phyloP scores from a whole-genome alignment of 345 rosid species.

The Boechera stricta region DNA sequence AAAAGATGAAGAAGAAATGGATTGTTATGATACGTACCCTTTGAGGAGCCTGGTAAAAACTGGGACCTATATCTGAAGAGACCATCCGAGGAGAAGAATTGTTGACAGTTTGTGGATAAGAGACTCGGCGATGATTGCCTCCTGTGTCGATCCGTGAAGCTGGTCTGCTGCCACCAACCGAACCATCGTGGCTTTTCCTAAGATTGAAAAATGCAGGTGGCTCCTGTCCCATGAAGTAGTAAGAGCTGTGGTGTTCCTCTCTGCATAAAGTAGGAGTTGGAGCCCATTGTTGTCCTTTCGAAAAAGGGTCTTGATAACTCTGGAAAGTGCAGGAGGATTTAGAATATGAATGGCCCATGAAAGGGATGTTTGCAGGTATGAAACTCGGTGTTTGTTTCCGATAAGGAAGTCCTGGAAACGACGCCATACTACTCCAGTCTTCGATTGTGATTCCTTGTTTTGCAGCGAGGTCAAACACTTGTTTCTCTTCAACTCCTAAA shows the following conservation, averaged over 20 bases:
- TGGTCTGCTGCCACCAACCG: conserved; percentile 53
- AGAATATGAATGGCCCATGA: conserved; percentile 54
- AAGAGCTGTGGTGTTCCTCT: conserved; percentile 75
- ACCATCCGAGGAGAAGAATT: conserved; percentile 50
- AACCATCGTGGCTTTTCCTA: conserved; percentile 54
- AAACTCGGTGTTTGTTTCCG: conserved; percentile 53
- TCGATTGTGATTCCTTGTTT: conserved; percentile 84
- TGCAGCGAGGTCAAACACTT: conserved; percentile 71
- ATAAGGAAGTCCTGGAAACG: conserved; percentile 54
- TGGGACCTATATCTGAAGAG: conserved; percentile 48
- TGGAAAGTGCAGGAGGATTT: conserved; percentile 64
- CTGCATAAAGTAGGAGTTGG: conserved; percentile 57
- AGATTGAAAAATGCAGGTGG: conserved; percentile 50
- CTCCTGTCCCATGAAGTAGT: conserved; percentile 61
- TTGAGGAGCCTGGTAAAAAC: conserved; percentile 48
- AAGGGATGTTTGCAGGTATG: conserved; percentile 49
- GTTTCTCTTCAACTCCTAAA: conserved; percentile 79
- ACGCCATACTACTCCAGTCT: conserved; percentile 63
- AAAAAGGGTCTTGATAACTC: conserved; percentile 53
- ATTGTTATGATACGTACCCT: conserved; percentile 49
- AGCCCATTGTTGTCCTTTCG: conserved; percentile 53
- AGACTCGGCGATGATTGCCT: conserved; percentile 51
- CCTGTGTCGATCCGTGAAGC: conserved; percentile 49
- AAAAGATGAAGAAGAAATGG: neutral
- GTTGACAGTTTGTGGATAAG: conserved; percentile 58